phyloP scores from a whole-genome alignment of 148 eudicot species.

The Fagopyrum tataricum region DNA sequence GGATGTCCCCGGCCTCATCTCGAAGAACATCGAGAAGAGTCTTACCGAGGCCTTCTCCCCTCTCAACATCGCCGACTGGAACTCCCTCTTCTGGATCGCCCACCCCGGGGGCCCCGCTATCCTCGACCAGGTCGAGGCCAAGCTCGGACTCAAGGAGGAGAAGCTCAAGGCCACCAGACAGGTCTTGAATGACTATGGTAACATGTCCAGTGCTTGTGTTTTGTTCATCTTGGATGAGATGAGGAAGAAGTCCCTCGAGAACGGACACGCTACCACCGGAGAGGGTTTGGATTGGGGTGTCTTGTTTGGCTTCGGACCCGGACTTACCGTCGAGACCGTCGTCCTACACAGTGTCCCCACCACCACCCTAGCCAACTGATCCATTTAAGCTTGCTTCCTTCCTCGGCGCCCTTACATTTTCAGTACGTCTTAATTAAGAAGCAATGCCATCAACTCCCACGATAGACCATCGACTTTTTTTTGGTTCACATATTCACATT shows the following conservation, averaged over 20 bases:
- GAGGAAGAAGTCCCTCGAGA: conserved; percentile 17
- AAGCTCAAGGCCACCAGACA: not conserved
- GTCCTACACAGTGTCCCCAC: conserved; percentile 14
- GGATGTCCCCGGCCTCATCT: conserved; percentile 12
- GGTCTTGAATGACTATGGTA: conserved; percentile 15
- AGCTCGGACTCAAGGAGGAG: too few relatives aligned
- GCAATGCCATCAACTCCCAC: too few relatives aligned
- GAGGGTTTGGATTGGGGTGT: conserved; percentile 10
- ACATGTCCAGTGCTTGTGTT: conserved; percentile 3
- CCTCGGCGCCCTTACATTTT: too few relatives aligned
- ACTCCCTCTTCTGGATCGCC: conserved; percentile 15
- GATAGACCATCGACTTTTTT: too few relatives aligned
- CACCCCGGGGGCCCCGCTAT: conserved; percentile 17
- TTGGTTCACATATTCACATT: too few relatives aligned
- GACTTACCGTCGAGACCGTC: conserved; percentile 9
- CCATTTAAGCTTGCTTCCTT: too few relatives aligned
- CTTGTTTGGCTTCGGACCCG: conserved; percentile 12
- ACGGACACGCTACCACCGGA: conserved; percentile 13
- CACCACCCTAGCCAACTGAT: not conserved
- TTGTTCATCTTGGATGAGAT: conserved; percentile 13
- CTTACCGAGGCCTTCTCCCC: conserved; percentile 14
- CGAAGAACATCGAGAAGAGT: conserved; percentile 15
- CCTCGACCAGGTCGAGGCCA: conserved; percentile 14
- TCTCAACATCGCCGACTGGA: conserved; percentile 8
- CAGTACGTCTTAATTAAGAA: too few relatives aligned